Percentiles rank a stretch among this genome's conserved stretches.
These are phyloP conservation scores for Botrytis deweyae DNA, from an alignment of 2,329 filamentous ascomycete species.

Conservation along the genomic window DNA sequence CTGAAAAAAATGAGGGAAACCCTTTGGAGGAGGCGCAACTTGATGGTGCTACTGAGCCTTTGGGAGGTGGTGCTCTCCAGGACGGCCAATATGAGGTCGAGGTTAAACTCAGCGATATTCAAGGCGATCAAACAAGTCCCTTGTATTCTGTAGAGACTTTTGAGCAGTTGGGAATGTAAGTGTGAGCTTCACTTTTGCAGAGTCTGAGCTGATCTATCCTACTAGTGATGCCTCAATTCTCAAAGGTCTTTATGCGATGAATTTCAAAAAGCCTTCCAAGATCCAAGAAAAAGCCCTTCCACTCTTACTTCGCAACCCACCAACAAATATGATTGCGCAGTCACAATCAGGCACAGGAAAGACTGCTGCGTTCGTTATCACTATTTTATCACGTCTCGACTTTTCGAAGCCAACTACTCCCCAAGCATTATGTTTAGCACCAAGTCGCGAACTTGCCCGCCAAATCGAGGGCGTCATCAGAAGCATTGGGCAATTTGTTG, in stretches of 20 bases:
- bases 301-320: slow-evolving; percentile 81
- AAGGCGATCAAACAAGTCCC: slow-evolving; percentile 82
- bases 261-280: slow-evolving; percentile 94
- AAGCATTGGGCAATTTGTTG: slow-evolving; percentile 81
- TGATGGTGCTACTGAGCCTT: slow-evolving; percentile 47
- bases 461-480: slow-evolving; percentile 87
- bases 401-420: slow-evolving; percentile 63
- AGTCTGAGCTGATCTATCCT: slow-evolving; percentile 22
- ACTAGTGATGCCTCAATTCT: slow-evolving; percentile 62
- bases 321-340: slow-evolving; percentile 92
- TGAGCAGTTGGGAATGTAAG: slow-evolving; percentile 78
- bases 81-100: slow-evolving; percentile 86
- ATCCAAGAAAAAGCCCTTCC: slow-evolving; percentile 95
- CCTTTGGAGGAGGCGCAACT: slow-evolving; percentile 38
- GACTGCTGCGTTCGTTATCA: slow-evolving; percentile 93
- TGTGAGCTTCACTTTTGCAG: slow-evolving; percentile 8
- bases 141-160: slow-evolving; percentile 83
- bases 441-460: slow-evolving; percentile 89
- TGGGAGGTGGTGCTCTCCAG: slow-evolving; percentile 53
- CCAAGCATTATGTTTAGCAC: slow-evolving; percentile 86
- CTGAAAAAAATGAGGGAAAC: slow-evolving; percentile 22
- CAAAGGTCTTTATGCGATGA: slow-evolving; percentile 74
- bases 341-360: slow-evolving; percentile 99
- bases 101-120: slow-evolving; percentile 86
- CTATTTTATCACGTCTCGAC: slow-evolving; percentile 84